Percentiles rank a stretch among this genome's conserved stretches.
phyloP scores from a whole-genome alignment of 768 basidiomycete species.

The Botryobasidium botryosum region DNA sequence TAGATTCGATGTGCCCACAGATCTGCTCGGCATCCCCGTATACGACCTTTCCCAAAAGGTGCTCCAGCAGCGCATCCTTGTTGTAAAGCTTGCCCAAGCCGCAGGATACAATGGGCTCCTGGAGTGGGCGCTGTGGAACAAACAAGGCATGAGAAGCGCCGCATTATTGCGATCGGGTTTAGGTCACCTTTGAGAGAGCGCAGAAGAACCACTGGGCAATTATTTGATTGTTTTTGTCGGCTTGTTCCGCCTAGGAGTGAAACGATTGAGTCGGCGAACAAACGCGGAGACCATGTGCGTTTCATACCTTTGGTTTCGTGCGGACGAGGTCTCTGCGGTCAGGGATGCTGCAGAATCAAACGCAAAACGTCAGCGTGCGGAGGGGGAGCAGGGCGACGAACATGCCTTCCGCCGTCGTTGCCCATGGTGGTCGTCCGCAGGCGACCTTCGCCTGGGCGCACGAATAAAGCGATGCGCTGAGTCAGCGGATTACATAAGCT shows the following conservation, averaged over 20 bases:
- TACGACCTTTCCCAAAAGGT: constrained; percentile 59
- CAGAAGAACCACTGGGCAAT: constrained; percentile 86
- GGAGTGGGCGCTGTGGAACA: constrained; percentile 49
- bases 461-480: too few species aligned
- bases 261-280: constrained; percentile 24
- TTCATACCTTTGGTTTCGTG: constrained; percentile 47
- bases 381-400: too few species aligned
- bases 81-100: constrained; percentile 90
- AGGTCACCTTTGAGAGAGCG: constrained; percentile 73
- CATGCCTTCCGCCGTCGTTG: constrained; percentile 45
- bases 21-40: constrained; percentile 88
- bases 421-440: too few species aligned
- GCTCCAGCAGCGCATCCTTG: constrained; percentile 86
- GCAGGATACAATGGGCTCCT: constrained; percentile 82
- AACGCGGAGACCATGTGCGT: constrained; percentile 9
- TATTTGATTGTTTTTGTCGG: constrained; percentile 80
- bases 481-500: too few species aligned
- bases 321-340: constrained; percentile 66
- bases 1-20: constrained; percentile 76
- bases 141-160: not conserved
- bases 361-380: not conserved
- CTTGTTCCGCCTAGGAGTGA: constrained; percentile 53
- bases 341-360: constrained; percentile 50
- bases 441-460: too few species aligned
- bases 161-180: not conserved